These are phyloP conservation scores for Colletotrichum sansevieriae DNA, from an alignment of 2,329 filamentous ascomycete species.

Conservation along the genomic window DNA sequence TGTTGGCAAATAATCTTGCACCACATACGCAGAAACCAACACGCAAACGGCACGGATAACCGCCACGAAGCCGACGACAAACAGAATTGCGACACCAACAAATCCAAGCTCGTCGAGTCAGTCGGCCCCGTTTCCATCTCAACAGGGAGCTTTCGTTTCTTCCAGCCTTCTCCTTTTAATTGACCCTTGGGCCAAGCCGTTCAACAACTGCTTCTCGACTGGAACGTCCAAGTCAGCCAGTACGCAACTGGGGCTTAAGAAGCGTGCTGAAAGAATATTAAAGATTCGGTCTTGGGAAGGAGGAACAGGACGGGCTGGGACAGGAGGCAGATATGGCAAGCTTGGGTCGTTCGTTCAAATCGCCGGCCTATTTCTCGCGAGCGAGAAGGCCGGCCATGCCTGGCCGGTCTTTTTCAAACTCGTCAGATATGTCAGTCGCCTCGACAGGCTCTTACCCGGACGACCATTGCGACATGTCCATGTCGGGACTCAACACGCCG, in stretches of 20 bases:
- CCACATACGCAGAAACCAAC: no score
- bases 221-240: background rate
- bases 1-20: no score
- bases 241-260: constrained; percentile 12
- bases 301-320: constrained; percentile 18
- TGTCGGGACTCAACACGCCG: constrained; percentile 50
- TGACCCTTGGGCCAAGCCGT: no score
- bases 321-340: constrained; percentile 56
- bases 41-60: no score
- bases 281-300: constrained; percentile 5
- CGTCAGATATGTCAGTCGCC: constrained; percentile 59
- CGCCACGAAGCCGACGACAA: no score
- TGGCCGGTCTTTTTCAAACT: constrained; percentile 60
- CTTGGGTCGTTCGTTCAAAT: constrained; percentile 64
- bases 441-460: constrained; percentile 48
- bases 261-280: background rate
- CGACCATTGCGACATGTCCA: constrained; percentile 50
- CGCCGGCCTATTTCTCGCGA: constrained; percentile 59
- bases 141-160: no score
- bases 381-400: constrained; percentile 59
- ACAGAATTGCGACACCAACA: no score
- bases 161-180: no score
- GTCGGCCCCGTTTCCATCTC: no score
- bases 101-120: no score
- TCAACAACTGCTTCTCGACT: no score